Percentiles rank a stretch among this genome's conserved stretches.
Conservation (phyloP, 768 basidiomycete species). For the Amanita rimosa region DNA sequence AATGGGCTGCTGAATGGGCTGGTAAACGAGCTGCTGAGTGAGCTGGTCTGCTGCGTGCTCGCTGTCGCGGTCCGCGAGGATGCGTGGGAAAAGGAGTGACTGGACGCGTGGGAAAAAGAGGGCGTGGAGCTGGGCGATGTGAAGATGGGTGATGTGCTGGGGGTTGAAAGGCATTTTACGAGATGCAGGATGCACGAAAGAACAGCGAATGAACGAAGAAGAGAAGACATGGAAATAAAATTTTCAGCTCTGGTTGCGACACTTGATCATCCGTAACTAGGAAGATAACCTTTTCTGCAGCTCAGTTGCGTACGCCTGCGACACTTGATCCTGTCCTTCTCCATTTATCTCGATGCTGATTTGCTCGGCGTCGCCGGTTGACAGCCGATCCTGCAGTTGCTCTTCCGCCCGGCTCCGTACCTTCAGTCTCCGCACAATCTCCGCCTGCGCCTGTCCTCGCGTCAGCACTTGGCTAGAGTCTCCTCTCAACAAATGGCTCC, state of each 20-base stretch:
- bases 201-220: not conserved
- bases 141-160: no score
- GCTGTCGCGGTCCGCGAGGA: no score
- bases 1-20: no score
- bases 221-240: not conserved
- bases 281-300: not conserved
- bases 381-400: slow-evolving; percentile 27
- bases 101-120: not conserved
- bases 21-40: no score
- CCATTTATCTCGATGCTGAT: slow-evolving; percentile 27
- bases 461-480: slow-evolving; percentile 6
- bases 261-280: not conserved
- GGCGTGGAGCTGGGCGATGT: no score
- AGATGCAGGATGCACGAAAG: not conserved
- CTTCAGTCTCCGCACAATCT: slow-evolving; percentile 22
- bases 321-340: slow-evolving; percentile 3
- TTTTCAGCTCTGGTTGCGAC: not conserved
- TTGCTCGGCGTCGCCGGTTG: slow-evolving; percentile 29
- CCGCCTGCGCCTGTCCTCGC: slow-evolving; percentile 18
- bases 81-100: no score
- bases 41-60: not conserved
- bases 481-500: slow-evolving; percentile 2
- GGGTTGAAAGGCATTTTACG: not conserved
- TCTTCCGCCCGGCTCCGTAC: slow-evolving; percentile 21
- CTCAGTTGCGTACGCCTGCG: slow-evolving; percentile 2